Percentiles rank a stretch among this genome's conserved stretches.
These are phyloP conservation scores for Aspergillus carlsbadensis DNA, from an alignment of 495 filamentous ascomycete species.

Conservation along the genomic window DNA sequence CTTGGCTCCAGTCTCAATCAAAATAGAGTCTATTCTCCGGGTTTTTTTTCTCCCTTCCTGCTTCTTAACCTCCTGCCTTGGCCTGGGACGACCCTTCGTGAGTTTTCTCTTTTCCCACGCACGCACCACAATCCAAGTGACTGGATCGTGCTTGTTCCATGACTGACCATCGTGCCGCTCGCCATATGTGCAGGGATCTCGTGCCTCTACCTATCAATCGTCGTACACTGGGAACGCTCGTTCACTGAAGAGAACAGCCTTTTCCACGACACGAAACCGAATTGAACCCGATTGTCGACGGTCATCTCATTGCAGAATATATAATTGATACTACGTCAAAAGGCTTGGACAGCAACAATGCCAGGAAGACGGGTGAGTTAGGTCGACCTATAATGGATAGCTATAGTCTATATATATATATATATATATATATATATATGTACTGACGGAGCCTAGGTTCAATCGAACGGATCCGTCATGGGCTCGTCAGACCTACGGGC, in stretches of 20 bases:
- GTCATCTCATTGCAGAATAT: conserved; percentile 23
- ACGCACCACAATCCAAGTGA: background rate
- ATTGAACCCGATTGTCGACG: background rate
- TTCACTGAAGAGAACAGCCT: background rate
- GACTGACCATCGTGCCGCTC: conserved; percentile 15
- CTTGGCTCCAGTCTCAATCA: conserved; percentile 24
- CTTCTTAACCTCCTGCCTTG: conserved; percentile 9
- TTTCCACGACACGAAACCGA: background rate
- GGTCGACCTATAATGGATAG: too few species aligned
- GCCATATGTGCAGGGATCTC: conserved; percentile 8
- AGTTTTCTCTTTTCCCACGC: background rate
- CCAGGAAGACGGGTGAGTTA: conserved; percentile 39
- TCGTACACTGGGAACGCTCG: background rate
- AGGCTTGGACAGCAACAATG: conserved; percentile 32
- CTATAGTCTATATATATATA: too few species aligned
- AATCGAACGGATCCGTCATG: conserved; percentile 37
- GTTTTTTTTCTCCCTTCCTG: conserved; percentile 2
- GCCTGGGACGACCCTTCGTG: conserved; percentile 7
- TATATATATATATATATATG: too few species aligned
- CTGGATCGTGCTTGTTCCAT: background rate
- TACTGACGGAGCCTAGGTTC: conserved; percentile 27
- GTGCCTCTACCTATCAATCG: conserved; percentile 4
- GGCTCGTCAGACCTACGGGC: conserved; percentile 41
- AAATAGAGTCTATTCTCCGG: conserved; percentile 18
- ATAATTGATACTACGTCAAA: conserved; percentile 21